Percentiles rank a stretch among this genome's conserved stretches.
These are phyloP conservation scores for Saksenaea oblongispora DNA, from an alignment of 371 early-diverging fungal species.

Conservation along the genomic window DNA sequence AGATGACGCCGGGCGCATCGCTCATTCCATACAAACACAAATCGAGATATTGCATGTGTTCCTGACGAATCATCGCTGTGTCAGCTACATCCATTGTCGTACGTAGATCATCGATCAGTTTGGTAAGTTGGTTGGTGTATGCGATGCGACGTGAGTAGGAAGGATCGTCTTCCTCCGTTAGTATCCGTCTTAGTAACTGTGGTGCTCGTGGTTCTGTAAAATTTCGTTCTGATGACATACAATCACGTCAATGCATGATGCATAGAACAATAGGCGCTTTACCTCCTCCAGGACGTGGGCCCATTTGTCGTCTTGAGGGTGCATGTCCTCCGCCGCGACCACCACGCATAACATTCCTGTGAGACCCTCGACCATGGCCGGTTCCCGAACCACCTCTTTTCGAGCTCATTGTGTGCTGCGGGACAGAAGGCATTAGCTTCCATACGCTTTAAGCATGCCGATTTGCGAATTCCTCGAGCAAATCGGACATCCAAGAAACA, in stretches of 20 bases:
- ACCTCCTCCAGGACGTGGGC: neutral
- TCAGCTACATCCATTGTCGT: conserved; percentile 6
- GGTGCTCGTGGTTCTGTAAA: conserved; percentile 24
- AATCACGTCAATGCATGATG: neutral
- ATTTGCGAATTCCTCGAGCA: too few relatives aligned
- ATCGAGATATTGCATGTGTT: conserved; percentile 38
- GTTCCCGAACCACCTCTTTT: neutral
- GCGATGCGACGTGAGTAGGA: conserved; percentile 23
- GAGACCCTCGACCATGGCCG: conserved; percentile 3
- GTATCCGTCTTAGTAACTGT: conserved; percentile 26
- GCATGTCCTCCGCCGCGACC: neutral
- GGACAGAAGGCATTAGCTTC: neutral
- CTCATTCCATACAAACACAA: conserved; percentile 24
- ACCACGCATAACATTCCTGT: neutral
- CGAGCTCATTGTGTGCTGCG: conserved; percentile 5
- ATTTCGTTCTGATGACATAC: neutral
- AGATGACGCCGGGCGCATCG: conserved; percentile 13
- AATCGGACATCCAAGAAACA: neutral
- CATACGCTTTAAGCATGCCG: too few relatives aligned
- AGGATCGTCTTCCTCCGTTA: conserved; percentile 35
- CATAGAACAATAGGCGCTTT: neutral
- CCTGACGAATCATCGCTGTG: conserved; percentile 31
- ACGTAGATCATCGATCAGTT: conserved; percentile 30
- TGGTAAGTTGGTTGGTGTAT: conserved; percentile 24
- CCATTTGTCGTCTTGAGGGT: neutral